Conservation (phyloP, 768 basidiomycete genomes). For the Leccinum ochraceum region DNA sequence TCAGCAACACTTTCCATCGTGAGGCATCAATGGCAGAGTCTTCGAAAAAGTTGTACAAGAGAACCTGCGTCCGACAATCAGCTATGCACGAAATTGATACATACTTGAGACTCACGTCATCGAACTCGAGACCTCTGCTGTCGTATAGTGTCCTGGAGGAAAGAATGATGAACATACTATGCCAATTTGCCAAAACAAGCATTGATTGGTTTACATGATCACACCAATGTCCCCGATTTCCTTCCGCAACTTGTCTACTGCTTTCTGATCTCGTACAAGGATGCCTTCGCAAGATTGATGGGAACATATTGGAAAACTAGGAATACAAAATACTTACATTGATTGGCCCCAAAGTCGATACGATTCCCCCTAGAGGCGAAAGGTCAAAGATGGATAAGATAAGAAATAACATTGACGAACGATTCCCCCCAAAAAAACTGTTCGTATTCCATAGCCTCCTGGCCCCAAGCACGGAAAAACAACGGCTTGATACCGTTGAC, state of each 20-base stretch:
- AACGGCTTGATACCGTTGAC: constrained; percentile 56
- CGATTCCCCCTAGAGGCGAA: constrained; percentile 39
- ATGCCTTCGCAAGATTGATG: constrained; percentile 46
- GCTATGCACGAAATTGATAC: neutral
- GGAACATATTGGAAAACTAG: neutral
- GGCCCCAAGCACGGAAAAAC: constrained; percentile 53
- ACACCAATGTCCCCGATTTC: constrained; percentile 60
- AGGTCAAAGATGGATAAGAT: constrained; percentile 9
- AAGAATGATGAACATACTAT: neutral
- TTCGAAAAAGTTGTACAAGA: constrained; percentile 74
- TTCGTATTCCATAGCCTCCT: constrained; percentile 44
- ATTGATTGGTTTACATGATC: constrained; percentile 47
- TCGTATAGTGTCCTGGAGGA: constrained; percentile 32
- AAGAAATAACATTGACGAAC: constrained; percentile 31
- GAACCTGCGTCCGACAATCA: constrained; percentile 45
- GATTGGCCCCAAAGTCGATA: constrained; percentile 63
- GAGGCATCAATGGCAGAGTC: constrained; percentile 52
- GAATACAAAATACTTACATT: constrained; percentile 46
- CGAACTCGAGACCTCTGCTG: constrained; percentile 33
- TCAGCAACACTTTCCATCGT: constrained; percentile 63
- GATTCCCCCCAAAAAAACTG: constrained; percentile 48
- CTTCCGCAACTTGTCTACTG: constrained; percentile 45
- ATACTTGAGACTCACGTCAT: constrained; percentile 14
- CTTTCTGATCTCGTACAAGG: constrained; percentile 62
- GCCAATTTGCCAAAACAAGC: neutral